These are phyloP conservation scores for Babesia ovata DNA, from an alignment of 169 alveolate genomes.

Conservation along the genomic window DNA sequence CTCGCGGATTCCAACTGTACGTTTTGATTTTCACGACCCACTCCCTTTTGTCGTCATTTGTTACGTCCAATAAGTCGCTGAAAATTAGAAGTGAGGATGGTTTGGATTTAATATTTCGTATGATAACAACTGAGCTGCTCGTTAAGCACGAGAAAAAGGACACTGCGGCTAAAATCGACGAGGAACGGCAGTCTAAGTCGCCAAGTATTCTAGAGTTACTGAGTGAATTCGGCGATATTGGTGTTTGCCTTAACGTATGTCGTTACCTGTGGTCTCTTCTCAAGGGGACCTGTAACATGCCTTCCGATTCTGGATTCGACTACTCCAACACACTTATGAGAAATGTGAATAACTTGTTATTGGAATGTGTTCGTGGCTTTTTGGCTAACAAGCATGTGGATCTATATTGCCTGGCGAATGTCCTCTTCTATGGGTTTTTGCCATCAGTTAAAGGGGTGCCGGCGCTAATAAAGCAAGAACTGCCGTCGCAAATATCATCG, in stretches of 20 bases:
- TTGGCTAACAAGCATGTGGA: slow-evolving; percentile 33
- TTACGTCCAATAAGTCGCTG: slow-evolving; percentile 2
- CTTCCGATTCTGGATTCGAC: slow-evolving; percentile 19
- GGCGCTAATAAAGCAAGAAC: slow-evolving; percentile 1
- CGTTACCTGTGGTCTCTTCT: slow-evolving; percentile 35
- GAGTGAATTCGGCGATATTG: slow-evolving; percentile 31
- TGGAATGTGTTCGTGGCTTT: slow-evolving; percentile 33
- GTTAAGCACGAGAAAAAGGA: slow-evolving; percentile 48
- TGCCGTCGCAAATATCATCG: slow-evolving; percentile 9
- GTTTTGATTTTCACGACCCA: slow-evolving; percentile 53
- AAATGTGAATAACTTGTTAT: slow-evolving; percentile 31
- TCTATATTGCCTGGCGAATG: slow-evolving; percentile 7
- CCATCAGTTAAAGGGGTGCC: slow-evolving; percentile 27
- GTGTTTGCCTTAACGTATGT: slow-evolving; percentile 21
- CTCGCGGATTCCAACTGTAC: slow-evolving; percentile 49
- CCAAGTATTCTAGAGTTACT: slow-evolving; percentile 21
- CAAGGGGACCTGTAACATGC: slow-evolving; percentile 35
- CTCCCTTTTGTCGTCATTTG: slow-evolving; percentile 32
- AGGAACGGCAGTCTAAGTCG: slow-evolving; percentile 51
- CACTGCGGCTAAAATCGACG: slow-evolving; percentile 46
- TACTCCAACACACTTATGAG: slow-evolving; percentile 41
- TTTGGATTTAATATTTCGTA: slow-evolving; percentile 8
- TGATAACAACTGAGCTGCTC: slow-evolving; percentile 45
- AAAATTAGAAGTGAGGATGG: slow-evolving; percentile 10
- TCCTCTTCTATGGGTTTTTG: slow-evolving; percentile 13